phyloP scores from a whole-genome alignment of 2,329 filamentous ascomycete species.

The Microthyrium microscopicum region DNA sequence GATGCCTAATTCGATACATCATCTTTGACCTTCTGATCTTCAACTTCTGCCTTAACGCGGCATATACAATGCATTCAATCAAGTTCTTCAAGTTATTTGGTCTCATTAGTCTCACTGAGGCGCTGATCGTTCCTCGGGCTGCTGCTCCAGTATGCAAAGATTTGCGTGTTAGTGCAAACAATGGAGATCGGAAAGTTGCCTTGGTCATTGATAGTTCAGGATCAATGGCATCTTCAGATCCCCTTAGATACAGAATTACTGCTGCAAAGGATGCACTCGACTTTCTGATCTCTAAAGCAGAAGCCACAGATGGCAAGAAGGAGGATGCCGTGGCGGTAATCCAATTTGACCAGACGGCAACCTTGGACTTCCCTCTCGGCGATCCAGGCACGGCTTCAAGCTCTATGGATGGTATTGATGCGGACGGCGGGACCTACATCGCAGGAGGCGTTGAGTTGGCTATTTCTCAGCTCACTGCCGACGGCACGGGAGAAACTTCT shows the following conservation, averaged over 20 bases:
- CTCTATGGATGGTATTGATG: constrained; percentile 7
- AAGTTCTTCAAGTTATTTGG: too few species aligned
- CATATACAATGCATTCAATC: too few species aligned
- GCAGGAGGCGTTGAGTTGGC: constrained; percentile 9
- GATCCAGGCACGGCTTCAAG: constrained; percentile 9
- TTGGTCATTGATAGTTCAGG: constrained; percentile 11
- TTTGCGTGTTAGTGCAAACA: constrained; percentile 2
- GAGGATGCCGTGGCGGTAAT: constrained; percentile 10
- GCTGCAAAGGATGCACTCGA: constrained; percentile 8
- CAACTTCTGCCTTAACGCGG: too few species aligned
- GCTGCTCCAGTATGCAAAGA: not conserved
- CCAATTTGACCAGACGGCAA: constrained; percentile 9
- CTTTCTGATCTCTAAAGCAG: constrained; percentile 8
- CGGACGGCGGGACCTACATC: constrained; percentile 9
- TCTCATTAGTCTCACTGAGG: constrained; percentile 2
- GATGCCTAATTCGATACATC: too few species aligned
- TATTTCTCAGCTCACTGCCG: constrained; percentile 8
- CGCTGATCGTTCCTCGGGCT: not conserved
- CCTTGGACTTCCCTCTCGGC: constrained; percentile 9
- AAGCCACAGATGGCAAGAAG: constrained; percentile 8
- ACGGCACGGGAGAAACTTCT: constrained; percentile 7
- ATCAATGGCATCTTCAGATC: constrained; percentile 9
- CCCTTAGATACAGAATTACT: constrained; percentile 9
- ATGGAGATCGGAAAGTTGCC: constrained; percentile 10
- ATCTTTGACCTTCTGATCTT: too few species aligned